These are phyloP conservation scores for Butyriboletus loyo DNA, from an alignment of 768 basidiomycete genomes.

Conservation along the genomic window DNA sequence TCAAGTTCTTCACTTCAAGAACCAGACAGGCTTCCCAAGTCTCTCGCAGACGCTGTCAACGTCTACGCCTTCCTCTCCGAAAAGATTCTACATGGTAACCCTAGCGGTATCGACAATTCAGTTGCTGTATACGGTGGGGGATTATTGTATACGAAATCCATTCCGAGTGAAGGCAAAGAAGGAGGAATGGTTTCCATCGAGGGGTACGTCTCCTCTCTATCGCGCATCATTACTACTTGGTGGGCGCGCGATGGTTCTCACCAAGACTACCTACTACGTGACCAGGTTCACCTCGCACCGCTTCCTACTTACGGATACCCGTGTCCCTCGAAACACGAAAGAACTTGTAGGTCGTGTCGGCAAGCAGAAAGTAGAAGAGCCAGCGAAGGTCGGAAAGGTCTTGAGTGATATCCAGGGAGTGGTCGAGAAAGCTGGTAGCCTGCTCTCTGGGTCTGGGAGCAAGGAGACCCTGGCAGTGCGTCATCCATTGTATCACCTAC, in stretches of 20 bases:
- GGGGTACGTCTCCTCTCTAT: constrained; percentile 53
- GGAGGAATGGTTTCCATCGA: constrained; percentile 83
- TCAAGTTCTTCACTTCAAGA: constrained; percentile 31
- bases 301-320: constrained; percentile 91
- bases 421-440: constrained; percentile 74
- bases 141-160: constrained; percentile 77
- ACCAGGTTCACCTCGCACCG: constrained; percentile 83
- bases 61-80: constrained; percentile 92
- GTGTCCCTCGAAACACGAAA: constrained; percentile 92
- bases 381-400: constrained; percentile 77
- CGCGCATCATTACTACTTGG: background rate
- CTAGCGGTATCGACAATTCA: constrained; percentile 96
- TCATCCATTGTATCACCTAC: constrained; percentile 11
- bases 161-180: constrained; percentile 55
- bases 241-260: background rate
- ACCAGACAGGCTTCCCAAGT: constrained; percentile 56
- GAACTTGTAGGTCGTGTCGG: constrained; percentile 89
- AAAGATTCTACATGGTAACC: constrained; percentile 95
- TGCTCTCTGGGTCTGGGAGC: constrained; percentile 54
- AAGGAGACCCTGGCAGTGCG: constrained; percentile 50
- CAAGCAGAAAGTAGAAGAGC: constrained; percentile 72
- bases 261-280: background rate
- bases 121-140: constrained; percentile 92
- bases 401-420: constrained; percentile 81
- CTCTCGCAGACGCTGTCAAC: constrained; percentile 78